Evolutionary conservation across 805 yeast genomes (phyloP).

Genomic region (Yamadazyma ubonensis): DNA sequence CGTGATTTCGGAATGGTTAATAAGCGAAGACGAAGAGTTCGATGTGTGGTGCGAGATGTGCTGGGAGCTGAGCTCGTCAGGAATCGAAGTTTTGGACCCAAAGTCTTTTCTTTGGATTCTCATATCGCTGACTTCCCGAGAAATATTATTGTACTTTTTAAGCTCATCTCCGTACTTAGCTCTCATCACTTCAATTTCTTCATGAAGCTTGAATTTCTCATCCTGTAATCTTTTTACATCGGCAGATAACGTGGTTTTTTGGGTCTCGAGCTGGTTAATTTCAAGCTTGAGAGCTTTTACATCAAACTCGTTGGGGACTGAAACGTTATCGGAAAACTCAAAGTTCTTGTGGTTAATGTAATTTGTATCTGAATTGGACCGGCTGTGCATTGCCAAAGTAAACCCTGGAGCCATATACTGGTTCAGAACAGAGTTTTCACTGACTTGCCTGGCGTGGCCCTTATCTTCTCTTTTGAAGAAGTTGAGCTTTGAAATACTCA

Average conservation of each 20-base stretch:
- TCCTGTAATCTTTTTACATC: slow-evolving; percentile 20
- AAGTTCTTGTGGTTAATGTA: slow-evolving; percentile 11
- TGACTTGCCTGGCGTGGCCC: slow-evolving; percentile 39
- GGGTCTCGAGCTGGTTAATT: slow-evolving; percentile 32
- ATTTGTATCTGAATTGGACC: slow-evolving; percentile 11
- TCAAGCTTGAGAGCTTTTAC: slow-evolving; percentile 31
- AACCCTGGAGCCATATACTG: slow-evolving; percentile 47
- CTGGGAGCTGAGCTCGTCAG: slow-evolving; percentile 2
- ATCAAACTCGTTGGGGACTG: slow-evolving; percentile 8
- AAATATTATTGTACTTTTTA: slow-evolving; percentile 21
- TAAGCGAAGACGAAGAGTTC: slow-evolving; percentile 20
- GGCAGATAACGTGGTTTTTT: slow-evolving; percentile 6
- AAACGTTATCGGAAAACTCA: slow-evolving; percentile 8
- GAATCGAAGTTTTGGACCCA: slow-evolving; percentile 12
- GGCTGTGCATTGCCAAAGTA: slow-evolving; percentile 22
- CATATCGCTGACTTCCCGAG: slow-evolving; percentile 53
- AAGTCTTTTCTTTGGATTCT: slow-evolving; percentile 47
- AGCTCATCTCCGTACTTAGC: slow-evolving; percentile 14
- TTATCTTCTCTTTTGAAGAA: slow-evolving; percentile 30
- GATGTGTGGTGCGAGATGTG: slow-evolving; percentile 12
- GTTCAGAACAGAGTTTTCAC: slow-evolving; percentile 41
- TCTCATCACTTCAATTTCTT: slow-evolving; percentile 12
- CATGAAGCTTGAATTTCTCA: slow-evolving; percentile 24
- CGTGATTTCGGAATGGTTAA: slow-evolving; percentile 15
- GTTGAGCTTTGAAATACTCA: slow-evolving; percentile 28